Conservation (phyloP, 2,329 filamentous ascomycete species). For the Apiospora pterosperma region DNA sequence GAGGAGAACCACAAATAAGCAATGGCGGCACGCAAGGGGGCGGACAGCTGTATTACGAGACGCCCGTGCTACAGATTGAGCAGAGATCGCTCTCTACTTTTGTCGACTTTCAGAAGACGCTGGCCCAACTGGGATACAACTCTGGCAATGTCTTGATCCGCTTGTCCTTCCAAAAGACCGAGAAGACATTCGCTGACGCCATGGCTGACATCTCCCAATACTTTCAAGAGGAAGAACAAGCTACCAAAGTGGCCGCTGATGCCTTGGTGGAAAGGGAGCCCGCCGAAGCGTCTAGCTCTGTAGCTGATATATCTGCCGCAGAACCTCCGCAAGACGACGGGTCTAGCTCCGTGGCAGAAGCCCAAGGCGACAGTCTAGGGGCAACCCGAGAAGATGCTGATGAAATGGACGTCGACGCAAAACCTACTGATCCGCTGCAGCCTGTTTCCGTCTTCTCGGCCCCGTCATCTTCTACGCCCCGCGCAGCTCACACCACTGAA, state of each 20-base stretch:
- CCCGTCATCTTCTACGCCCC: conserved; percentile 69
- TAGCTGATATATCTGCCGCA: conserved; percentile 1
- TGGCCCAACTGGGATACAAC: conserved; percentile 84
- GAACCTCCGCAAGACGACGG: background rate
- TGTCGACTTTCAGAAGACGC: conserved; percentile 80
- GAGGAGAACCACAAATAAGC: conserved; percentile 65
- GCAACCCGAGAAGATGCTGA: conserved; percentile 12
- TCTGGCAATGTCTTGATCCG: conserved; percentile 77
- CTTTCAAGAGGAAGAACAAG: conserved; percentile 54
- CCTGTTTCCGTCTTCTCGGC: conserved; percentile 73
- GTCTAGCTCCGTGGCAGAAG: background rate
- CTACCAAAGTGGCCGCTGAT: conserved; percentile 13
- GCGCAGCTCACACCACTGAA: conserved; percentile 64
- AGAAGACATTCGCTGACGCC: conserved; percentile 77
- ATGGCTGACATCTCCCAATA: conserved; percentile 77
- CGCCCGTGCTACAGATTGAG: conserved; percentile 80
- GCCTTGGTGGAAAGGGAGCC: conserved; percentile 8
- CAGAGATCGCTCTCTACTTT: conserved; percentile 75
- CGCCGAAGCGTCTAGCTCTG: conserved; percentile 8
- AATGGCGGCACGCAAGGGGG: conserved; percentile 46
- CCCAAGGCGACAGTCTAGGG: background rate
- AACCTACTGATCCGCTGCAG: conserved; percentile 30
- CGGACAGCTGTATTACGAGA: conserved; percentile 84
- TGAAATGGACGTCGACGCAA: conserved; percentile 24
- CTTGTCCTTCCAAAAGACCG: conserved; percentile 72